Evolutionary conservation across 1,139 yeast species (phyloP), one percentile per base, ranked within the genome.

Genomic region (Saccharomyces hybrid): DNA sequence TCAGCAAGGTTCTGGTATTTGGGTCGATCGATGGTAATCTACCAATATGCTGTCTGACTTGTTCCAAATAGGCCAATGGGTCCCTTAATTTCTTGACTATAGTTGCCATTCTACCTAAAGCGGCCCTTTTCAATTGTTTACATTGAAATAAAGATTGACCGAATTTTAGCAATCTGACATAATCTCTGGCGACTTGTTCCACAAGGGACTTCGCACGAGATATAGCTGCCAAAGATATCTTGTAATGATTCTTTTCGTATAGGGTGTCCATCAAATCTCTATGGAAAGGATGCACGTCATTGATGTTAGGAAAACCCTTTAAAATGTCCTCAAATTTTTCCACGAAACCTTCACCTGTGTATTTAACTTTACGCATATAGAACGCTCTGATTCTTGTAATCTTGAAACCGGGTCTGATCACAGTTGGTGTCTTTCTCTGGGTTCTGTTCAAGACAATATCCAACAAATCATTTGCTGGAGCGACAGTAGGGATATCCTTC

Each of bases 61-160:
- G 98, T 76, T 93, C 99, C 71, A 93, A 79, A 75, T 95, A 93
- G 51, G 83, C 80, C 60, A 93, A 78, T 44, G 99, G 95, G 72
- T 93, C 99, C 76, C 91, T 95, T 70, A 93, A 81, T 66, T 95
- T 89, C 78, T 93, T 93, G 67, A 85, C 83, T 67, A 93, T 89
- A 51, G 99, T 93, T 56, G 99, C 99, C 99, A 93, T 93, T 75
- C 99, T 87, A 79, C 99, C 99, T 65, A 93, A 78, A 41, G 98
- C 99, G 63, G 99, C 99, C 68, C 97, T 82, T 75, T 93, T 93
- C 72, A 93, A 83, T 77, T 95, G 99, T 76, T 93, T 93, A 80
- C 99, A 93, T 77, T 95, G 99, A 75, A 90, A 95, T 61, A 93
- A 78, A 28, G 98, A 90, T 77, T 93, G 99, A 68, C 99, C 99